Percentiles rank a stretch among this genome's conserved stretches.
phyloP scores from a whole-genome alignment of 139 green algal species.

The Tetraselmis chui region DNA sequence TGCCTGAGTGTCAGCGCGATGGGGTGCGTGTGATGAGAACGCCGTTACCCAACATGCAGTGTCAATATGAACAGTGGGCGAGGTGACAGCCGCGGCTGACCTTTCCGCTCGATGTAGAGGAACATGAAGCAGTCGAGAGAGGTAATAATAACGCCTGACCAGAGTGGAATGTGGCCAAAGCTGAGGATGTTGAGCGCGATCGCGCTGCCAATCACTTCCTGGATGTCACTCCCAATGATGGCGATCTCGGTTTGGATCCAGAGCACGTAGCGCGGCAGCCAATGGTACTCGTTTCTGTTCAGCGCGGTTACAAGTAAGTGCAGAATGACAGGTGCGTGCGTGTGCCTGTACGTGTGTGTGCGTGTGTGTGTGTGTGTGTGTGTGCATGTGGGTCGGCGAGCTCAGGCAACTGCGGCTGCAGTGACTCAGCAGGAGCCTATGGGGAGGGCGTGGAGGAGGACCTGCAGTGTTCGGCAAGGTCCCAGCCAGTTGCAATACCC shows the following conservation, averaged over 20 bases:
- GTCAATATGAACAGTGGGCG: too few species aligned
- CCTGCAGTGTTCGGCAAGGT: conserved; percentile 80
- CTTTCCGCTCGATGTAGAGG: conserved; percentile 47
- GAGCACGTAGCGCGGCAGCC: conserved; percentile 34
- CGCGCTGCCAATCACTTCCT: conserved; percentile 73
- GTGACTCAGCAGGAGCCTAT: too few species aligned
- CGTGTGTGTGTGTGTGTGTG: too few species aligned
- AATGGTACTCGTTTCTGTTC: conserved; percentile 32
- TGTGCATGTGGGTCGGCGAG: too few species aligned
- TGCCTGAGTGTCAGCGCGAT: too few species aligned
- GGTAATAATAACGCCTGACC: conserved; percentile 47
- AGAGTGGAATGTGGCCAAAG: conserved; percentile 41
- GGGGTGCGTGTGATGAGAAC: too few species aligned
- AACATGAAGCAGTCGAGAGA: conserved; percentile 42
- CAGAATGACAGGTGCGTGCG: too few species aligned
- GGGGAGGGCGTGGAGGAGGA: conserved; percentile 4
- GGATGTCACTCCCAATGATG: conserved; percentile 76
- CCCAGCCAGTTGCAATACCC: conserved; percentile 67
- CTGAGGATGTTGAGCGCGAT: conserved; percentile 74
- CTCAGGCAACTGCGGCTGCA: too few species aligned
- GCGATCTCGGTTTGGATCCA: conserved; percentile 84
- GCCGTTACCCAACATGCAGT: too few species aligned
- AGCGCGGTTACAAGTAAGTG: too few species aligned
- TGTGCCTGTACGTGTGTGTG: too few species aligned
- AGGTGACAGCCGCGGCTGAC: too few species aligned